phyloP scores from a whole-genome alignment of 176 grass and related monocot genomes.

The Eremochloa ophiuroides region DNA sequence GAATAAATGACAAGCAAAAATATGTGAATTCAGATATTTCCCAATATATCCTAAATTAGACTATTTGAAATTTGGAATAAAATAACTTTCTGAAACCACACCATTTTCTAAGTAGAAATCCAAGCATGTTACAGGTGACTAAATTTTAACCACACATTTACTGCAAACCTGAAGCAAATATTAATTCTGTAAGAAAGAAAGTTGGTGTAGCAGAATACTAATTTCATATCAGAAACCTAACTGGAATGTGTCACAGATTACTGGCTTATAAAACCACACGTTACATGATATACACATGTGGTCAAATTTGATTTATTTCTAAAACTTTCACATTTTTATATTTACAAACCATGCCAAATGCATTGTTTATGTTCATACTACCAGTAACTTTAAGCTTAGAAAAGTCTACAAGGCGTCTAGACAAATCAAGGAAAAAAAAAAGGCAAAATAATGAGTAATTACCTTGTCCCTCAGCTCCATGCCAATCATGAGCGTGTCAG shows the following conservation, averaged over 20 bases:
- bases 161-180: neutral
- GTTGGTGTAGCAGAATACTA: neutral
- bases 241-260: neutral
- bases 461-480: conserved; percentile 98
- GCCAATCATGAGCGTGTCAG: conserved; percentile 83
- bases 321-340: neutral
- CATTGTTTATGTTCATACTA: neutral
- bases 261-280: neutral
- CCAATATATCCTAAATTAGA: neutral
- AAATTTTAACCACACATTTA: neutral
- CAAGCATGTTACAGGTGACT: neutral
- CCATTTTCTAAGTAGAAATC: neutral
- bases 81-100: neutral
- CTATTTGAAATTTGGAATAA: conserved; percentile 6
- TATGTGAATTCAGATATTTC: neutral
- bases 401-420: neutral
- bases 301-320: neutral
- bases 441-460: neutral
- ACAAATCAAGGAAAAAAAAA: neutral
- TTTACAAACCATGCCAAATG: neutral
- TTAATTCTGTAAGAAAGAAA: neutral
- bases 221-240: neutral
- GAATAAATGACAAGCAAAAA: neutral
- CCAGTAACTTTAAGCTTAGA: neutral
- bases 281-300: neutral